Evolutionary conservation across 352 stramenopile species (phyloP), one percentile per base, ranked within the genome.

Genomic region (Pythium monospermum): DNA sequence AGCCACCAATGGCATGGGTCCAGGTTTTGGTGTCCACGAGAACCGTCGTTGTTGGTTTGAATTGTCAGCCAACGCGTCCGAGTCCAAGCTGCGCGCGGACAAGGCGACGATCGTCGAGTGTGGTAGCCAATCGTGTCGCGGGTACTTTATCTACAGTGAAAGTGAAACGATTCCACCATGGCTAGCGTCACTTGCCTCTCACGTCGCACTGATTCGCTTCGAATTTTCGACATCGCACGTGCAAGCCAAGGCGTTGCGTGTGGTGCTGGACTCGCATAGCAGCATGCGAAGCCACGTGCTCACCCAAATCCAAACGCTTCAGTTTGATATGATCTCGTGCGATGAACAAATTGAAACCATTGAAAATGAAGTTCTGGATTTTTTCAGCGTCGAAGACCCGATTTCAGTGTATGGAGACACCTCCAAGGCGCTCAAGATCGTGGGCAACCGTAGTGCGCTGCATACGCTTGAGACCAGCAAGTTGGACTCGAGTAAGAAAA

Each of bases 331-430:
- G 30, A 36, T 83, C 3, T 41, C 68, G 13, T 82, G 62, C 25
- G 62, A 84, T 6, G 69, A 85, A 31, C 77, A 89, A 43, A 71
- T 81, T 5, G 61, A 71, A 15, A 66, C 61, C 0, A 64, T 89
- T 4, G 77, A 89, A 45, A 69, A 76, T 41, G 73, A 89, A 16
- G 48, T 89, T 4, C 51, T 89, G 4, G 73, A 81, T 7, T 84
- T 87, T 28, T 76, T 89, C 19, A 68, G 60, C 28, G 53, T 59
- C 0, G 67, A 85, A 25, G 46, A 72, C 2, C 53, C 71, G 0
- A 57, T 62, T 4, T 15, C 57, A 0, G 63, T 87, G 7, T 87
- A 80, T 35, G 33, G 40, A 0, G 77, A 89, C 16, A 68, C 64
- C 3, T 54, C 73, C 0, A 85, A 85, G 47, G 59, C 65, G 2